These are phyloP conservation scores for Toxoplasma gondii DNA, from an alignment of 169 alveolate genomes.

Conservation along the genomic window DNA sequence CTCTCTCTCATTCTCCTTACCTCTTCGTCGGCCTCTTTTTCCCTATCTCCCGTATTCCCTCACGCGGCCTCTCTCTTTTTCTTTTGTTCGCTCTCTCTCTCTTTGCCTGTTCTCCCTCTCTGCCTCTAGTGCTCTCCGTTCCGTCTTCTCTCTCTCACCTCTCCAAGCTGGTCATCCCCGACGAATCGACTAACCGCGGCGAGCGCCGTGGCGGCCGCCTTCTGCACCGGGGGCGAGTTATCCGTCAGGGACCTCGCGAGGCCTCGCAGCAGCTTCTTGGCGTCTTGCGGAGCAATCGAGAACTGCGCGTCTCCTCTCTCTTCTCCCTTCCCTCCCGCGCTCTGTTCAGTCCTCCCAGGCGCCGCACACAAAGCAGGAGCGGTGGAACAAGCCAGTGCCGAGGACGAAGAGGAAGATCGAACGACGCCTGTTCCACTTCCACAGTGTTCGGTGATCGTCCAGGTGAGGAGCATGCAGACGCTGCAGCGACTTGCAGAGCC, in stretches of 20 bases:
- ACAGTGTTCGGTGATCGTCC: slow-evolving; percentile 60
- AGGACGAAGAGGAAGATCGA: neutral
- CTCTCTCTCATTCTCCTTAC: neutral
- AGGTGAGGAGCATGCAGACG: slow-evolving; percentile 52
- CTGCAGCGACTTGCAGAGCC: slow-evolving; percentile 67
- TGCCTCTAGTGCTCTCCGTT: too few relatives aligned
- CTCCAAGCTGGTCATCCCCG: slow-evolving; percentile 29
- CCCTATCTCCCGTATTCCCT: neutral
- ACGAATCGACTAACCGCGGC: slow-evolving; percentile 54
- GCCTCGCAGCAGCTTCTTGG: slow-evolving; percentile 54
- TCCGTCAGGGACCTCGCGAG: slow-evolving; percentile 59
- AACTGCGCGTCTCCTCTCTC: neutral
- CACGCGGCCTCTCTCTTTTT: neutral
- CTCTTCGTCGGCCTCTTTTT: neutral
- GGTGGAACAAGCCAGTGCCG: neutral
- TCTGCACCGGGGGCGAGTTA: slow-evolving; percentile 56
- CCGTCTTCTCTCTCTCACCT: slow-evolving; percentile 27
- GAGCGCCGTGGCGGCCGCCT: slow-evolving; percentile 64
- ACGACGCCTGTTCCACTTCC: slow-evolving; percentile 39
- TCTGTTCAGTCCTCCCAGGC: neutral
- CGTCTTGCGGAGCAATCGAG: neutral
- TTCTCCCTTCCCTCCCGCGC: neutral
- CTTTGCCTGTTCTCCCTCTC: neutral
- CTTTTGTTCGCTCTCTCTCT: neutral
- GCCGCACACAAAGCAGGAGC: neutral